Percentiles rank a stretch among this genome's conserved stretches.
phyloP scores from a whole-genome alignment of 2,329 filamentous ascomycete species.

The Calonectria fujianensis region DNA sequence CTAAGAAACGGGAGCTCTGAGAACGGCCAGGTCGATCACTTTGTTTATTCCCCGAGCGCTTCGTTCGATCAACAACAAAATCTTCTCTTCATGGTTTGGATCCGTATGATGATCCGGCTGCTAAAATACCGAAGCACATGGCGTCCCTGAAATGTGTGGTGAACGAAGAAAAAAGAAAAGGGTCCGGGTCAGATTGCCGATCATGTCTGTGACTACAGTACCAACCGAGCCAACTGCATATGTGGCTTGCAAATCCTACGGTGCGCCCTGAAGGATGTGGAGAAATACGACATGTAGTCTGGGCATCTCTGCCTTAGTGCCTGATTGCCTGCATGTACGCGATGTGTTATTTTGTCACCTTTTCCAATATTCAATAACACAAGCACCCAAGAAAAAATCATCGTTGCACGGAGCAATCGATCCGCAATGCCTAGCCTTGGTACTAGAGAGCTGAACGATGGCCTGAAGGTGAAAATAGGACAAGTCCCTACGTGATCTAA shows the following conservation, averaged over 20 bases:
- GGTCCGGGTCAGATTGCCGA: conserved; percentile 5
- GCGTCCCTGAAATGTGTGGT: background rate
- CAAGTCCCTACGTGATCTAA: background rate
- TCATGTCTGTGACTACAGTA: background rate
- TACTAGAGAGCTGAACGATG: too few relatives aligned
- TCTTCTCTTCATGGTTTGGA: conserved; percentile 7
- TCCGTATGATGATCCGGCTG: conserved; percentile 13
- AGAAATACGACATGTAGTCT: conserved; percentile 19
- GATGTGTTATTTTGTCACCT: background rate
- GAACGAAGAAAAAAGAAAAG: background rate
- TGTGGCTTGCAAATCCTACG: conserved; percentile 21
- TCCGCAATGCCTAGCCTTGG: background rate
- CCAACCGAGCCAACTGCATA: conserved; percentile 2
- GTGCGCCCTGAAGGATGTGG: background rate
- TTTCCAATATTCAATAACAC: background rate
- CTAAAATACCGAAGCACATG: conserved; percentile 10
- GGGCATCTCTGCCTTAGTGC: background rate
- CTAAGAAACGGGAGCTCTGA: background rate
- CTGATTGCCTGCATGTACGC: background rate
- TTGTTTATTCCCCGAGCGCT: conserved; percentile 11
- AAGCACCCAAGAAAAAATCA: background rate
- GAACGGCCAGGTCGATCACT: background rate
- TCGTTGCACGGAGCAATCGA: background rate
- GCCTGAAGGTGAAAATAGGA: background rate
- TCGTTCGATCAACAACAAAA: conserved; percentile 6